Evolutionary conservation across 768 basidiomycete species (phyloP).

Genomic region (Sistotremastrum suecicum): DNA sequence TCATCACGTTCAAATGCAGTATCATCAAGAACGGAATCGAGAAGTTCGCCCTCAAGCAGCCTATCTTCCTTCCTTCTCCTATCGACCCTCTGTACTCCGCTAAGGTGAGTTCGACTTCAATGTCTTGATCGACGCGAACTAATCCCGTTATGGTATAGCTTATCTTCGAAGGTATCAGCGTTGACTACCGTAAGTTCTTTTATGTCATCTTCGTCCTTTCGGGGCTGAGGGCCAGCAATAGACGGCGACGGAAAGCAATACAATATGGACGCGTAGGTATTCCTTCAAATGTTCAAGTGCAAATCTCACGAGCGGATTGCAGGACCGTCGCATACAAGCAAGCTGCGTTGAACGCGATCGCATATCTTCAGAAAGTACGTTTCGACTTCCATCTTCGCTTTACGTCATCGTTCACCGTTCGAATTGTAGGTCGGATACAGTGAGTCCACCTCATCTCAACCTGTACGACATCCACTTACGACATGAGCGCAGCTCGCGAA

Average conservation of each 20-base stretch:
- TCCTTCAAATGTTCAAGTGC: background rate
- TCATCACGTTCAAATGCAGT: constrained; percentile 56
- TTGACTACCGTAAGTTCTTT: constrained; percentile 42
- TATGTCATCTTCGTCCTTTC: background rate
- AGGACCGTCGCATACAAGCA: constrained; percentile 71
- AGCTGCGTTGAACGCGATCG: constrained; percentile 63
- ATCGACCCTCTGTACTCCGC: constrained; percentile 61
- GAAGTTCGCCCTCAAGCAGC: constrained; percentile 60
- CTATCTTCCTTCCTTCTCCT: constrained; percentile 67
- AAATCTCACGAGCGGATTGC: background rate
- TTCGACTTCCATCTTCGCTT: background rate
- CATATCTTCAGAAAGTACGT: constrained; percentile 51
- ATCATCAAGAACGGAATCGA: constrained; percentile 64
- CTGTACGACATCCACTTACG: background rate
- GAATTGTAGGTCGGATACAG: constrained; percentile 51
- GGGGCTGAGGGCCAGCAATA: constrained; percentile 10
- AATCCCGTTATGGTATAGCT: constrained; percentile 22
- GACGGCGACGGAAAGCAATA: constrained; percentile 66
- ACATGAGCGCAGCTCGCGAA: constrained; percentile 40
- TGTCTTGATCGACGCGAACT: background rate
- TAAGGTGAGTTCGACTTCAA: constrained; percentile 24
- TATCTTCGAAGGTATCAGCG: constrained; percentile 63
- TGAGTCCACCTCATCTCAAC: constrained; percentile 19
- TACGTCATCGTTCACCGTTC: background rate
- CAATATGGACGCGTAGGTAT: constrained; percentile 56